Evolutionary conservation across 768 basidiomycete species (phyloP).

Genomic region (Cystoderma amianthinum): DNA sequence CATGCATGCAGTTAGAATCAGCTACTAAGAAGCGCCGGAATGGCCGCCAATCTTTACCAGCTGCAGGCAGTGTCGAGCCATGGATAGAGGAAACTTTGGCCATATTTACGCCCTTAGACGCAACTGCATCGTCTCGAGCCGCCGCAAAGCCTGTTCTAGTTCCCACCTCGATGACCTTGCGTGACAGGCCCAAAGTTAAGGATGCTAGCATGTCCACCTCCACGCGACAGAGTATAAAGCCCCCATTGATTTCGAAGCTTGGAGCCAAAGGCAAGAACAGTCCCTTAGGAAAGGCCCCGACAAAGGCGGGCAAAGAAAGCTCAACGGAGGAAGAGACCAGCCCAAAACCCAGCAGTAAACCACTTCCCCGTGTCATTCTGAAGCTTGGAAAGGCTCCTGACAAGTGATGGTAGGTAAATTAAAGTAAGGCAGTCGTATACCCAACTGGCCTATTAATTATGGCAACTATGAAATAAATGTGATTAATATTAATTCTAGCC

Average conservation of each 20-base stretch:
- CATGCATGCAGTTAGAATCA: constrained; percentile 49
- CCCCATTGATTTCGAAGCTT: background rate
- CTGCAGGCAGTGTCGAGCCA: constrained; percentile 23
- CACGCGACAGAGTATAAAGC: background rate
- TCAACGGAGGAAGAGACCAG: background rate
- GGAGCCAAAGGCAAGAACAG: background rate
- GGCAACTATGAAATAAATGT: background rate
- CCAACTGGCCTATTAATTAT: background rate
- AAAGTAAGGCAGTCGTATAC: background rate
- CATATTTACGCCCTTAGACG: constrained; percentile 40
- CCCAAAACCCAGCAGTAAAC: constrained; percentile 10
- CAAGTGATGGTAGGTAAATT: background rate
- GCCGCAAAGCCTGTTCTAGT: constrained; percentile 18
- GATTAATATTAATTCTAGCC: background rate
- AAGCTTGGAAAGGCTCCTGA: constrained; percentile 20
- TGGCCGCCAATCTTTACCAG: constrained; percentile 33
- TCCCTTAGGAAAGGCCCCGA: background rate
- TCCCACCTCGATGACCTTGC: constrained; percentile 39
- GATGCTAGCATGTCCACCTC: constrained; percentile 8
- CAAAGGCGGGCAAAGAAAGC: no score
- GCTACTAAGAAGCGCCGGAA: constrained; percentile 54
- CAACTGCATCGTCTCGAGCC: constrained; percentile 11
- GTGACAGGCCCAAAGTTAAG: constrained; percentile 45
- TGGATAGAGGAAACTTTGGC: constrained; percentile 57
- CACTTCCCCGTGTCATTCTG: constrained; percentile 24